Base-by-base conservation (phyloP, 2,329 filamentous ascomycete species). In the Colletotrichum destructivum region DNA sequence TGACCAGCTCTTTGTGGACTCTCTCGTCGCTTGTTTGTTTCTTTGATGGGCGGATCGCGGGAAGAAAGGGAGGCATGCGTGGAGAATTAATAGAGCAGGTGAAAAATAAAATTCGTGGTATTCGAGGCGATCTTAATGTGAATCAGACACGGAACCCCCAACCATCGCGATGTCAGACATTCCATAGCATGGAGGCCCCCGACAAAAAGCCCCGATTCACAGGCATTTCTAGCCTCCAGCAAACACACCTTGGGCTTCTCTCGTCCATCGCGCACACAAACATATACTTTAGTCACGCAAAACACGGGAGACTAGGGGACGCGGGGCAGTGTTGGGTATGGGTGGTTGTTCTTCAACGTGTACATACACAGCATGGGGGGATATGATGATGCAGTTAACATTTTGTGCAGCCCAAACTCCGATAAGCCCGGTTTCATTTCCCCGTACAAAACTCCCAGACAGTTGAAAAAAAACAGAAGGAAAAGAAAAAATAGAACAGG, bases 371-470 rank as follows among this genome's bases (percentile, higher is more conserved):
- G 35, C 35, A 64, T 51, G 35, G 35, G 35, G 38, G 26, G 21
- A 62, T 54, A 59, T 40, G 38, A 62, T 62, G 60, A 54, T 63
- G 61, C 61, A 55, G 35, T 63, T 63, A 63, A 63, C 61, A 63
- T 44, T 55, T 55, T 55, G 35, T 52, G 21, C 35, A 66, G n/a
- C 40, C 62, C 62, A 69, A 69, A 62, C 44, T 60, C 44, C 52
- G 54, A 38, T 61, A 61, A 46, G 62, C 67, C 55, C 62, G 55
- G 52, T 64, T 69, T 70, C 62, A 60, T 70, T 55, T 42, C 62
- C 67, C 66, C 47, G 35, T 42, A 56, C 11, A 57, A 57, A 70
- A 70, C 67, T 70, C 67, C 67, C 67, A 60, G 44, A 65, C 46
- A 64, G 31, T n/a, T 23, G 31, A 8, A 44, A 64, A 44, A 38